Evolutionary conservation across 352 stramenopile genomes (phyloP).

Genomic region (Globisporangium iwayamae): DNA sequence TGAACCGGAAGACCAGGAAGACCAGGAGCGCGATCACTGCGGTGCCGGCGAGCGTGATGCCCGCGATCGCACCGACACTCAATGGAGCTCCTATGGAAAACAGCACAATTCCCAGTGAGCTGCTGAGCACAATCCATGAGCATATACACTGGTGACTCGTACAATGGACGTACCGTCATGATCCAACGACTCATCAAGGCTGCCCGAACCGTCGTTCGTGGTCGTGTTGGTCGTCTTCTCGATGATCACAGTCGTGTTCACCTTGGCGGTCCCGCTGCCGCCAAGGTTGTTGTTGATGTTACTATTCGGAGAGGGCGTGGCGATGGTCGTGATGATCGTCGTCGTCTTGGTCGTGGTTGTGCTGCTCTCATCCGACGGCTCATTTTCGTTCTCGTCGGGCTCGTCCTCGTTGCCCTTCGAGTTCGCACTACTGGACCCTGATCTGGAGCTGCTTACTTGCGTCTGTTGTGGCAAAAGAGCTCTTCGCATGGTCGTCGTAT

Average conservation of each 20-base stretch:
- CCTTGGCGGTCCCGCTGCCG: not conserved
- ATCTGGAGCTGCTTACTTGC: not conserved
- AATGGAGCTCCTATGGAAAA: not conserved
- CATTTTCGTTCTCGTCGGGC: constrained; percentile 1
- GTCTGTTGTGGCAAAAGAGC: not conserved
- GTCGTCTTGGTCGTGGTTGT: not conserved
- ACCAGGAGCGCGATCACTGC: not conserved
- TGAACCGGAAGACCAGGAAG: not conserved
- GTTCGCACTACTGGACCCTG: not conserved
- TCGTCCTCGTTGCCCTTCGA: not conserved
- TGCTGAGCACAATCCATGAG: not conserved
- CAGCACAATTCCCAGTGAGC: not conserved
- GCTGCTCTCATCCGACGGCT: not conserved
- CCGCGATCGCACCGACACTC: not conserved
- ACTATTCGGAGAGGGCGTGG: not conserved
- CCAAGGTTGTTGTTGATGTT: not conserved
- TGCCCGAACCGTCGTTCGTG: not conserved
- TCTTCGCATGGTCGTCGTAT: not conserved
- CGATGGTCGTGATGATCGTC: constrained; percentile 1
- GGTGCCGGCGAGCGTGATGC: constrained; percentile 1
- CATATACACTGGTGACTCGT: not conserved
- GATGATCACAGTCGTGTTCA: constrained; percentile 3
- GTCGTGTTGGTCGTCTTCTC: not conserved
- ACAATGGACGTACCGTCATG: not conserved
- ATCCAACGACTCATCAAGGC: not conserved